Conservation (phyloP, 202 grass and related monocot species). For the Dendrocalamus latiflorus region DNA sequence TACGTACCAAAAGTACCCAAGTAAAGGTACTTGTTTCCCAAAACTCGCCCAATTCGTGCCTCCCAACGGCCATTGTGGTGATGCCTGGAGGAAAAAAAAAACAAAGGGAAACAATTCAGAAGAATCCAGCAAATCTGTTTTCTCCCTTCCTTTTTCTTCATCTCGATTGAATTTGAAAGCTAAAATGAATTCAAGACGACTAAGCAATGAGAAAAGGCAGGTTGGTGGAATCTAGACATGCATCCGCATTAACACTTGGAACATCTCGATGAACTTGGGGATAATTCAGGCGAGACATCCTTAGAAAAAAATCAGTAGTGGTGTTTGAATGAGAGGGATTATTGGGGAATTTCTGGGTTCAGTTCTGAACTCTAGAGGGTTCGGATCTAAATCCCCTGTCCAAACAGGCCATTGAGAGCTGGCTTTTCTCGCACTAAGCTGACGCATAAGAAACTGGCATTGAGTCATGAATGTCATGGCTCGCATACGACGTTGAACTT, state of each 20-base stretch:
- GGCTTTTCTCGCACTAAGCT: no score
- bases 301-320: no score
- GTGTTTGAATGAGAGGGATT: no score
- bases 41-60: conserved; percentile 73
- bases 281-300: no score
- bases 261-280: no score
- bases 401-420: not conserved
- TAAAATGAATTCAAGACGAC: no score
- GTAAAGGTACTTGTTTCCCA: conserved; percentile 91
- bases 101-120: not conserved
- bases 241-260: no score
- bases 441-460: no score
- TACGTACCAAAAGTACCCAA: conserved; percentile 66
- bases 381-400: not conserved
- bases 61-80: conserved; percentile 96
- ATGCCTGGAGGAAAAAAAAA: conserved; percentile 41
- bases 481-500: conserved; percentile 9
- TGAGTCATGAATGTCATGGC: not conserved
- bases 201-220: no score
- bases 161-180: no score
- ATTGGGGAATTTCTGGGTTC: not conserved
- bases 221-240: no score
- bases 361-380: not conserved
- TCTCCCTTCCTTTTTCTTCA: not conserved
- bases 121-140: not conserved